Evolutionary conservation across 495 filamentous ascomycete species (phyloP).

Genomic region (Bathelium albidoporum): DNA sequence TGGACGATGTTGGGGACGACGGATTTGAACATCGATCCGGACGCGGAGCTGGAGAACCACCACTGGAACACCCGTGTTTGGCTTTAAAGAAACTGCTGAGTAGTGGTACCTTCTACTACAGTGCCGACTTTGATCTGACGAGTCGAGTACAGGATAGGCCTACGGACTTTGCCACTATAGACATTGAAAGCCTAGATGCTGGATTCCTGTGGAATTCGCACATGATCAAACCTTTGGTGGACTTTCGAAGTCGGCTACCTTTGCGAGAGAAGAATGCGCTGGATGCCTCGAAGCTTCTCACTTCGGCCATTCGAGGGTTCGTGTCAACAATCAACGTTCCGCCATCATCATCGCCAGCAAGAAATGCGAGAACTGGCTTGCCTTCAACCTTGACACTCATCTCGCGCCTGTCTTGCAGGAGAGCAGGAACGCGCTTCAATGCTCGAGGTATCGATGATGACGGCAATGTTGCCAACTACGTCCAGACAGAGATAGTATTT

Average conservation of each 20-base stretch:
- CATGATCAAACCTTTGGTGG: conserved; percentile 87
- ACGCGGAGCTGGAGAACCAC: conserved; percentile 51
- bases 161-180: conserved; percentile 27
- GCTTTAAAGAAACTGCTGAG: conserved; percentile 83
- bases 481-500: conserved; percentile 58
- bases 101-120: conserved; percentile 97
- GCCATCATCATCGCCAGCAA: conserved; percentile 45
- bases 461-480: conserved; percentile 89
- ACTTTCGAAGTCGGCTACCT: conserved; percentile 72
- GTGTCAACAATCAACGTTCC: conserved; percentile 75
- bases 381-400: conserved; percentile 80
- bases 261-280: conserved; percentile 60
- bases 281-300: conserved; percentile 78
- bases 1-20: conserved; percentile 41
- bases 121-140: conserved; percentile 90
- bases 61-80: conserved; percentile 75
- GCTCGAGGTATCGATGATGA: conserved; percentile 94
- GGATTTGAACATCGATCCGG: conserved; percentile 45
- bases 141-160: conserved; percentile 82
- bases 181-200: conserved; percentile 55
- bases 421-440: conserved; percentile 94
- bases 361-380: conserved; percentile 47
- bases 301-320: conserved; percentile 89
- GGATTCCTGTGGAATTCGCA: conserved; percentile 95
- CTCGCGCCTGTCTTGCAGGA: conserved; percentile 79